A percentile compares a stretch with the other conserved stretches of the same genome.
These are phyloP conservation scores for Leccinum arenicola DNA, from an alignment of 768 basidiomycete genomes.

Conservation along the genomic window DNA sequence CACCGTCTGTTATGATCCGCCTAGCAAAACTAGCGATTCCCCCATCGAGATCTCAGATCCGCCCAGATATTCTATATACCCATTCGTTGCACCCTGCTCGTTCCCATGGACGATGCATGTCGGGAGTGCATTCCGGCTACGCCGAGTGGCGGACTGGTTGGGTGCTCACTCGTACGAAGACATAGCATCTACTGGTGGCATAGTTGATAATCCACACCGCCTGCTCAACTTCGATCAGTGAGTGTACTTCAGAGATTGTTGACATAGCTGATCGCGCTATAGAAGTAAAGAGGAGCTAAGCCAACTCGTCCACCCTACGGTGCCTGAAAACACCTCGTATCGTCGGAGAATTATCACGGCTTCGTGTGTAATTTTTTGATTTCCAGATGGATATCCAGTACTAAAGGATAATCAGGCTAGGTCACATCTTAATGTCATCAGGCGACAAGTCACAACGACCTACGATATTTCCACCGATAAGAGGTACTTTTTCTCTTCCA, in stretches of 20 bases:
- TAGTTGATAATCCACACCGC: slow-evolving; percentile 35
- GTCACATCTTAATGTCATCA: slow-evolving; percentile 55
- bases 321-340: background rate
- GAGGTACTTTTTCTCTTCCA: slow-evolving; percentile 38
- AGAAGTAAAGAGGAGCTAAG: slow-evolving; percentile 18
- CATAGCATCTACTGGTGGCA: slow-evolving; percentile 35
- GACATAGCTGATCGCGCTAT: slow-evolving; percentile 9
- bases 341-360: slow-evolving; percentile 33
- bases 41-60: slow-evolving; percentile 32
- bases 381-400: background rate
- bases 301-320: slow-evolving; percentile 9
- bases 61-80: slow-evolving; percentile 60
- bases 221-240: slow-evolving; percentile 38
- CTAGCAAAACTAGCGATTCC: slow-evolving; percentile 22
- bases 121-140: slow-evolving; percentile 52
- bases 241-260: slow-evolving; percentile 7
- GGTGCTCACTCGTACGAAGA: slow-evolving; percentile 34
- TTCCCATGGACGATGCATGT: slow-evolving; percentile 47
- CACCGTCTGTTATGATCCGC: slow-evolving; percentile 33
- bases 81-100: slow-evolving; percentile 52
- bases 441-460: slow-evolving; percentile 31
- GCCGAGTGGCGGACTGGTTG: slow-evolving; percentile 64
- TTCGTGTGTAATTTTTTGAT: slow-evolving; percentile 31
- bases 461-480: slow-evolving; percentile 48
- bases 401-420: slow-evolving; percentile 41